Percentiles rank a stretch among this genome's conserved stretches.
These are phyloP conservation scores for Argentina anserina DNA, from an alignment of 306 rosid genomes.

Conservation along the genomic window DNA sequence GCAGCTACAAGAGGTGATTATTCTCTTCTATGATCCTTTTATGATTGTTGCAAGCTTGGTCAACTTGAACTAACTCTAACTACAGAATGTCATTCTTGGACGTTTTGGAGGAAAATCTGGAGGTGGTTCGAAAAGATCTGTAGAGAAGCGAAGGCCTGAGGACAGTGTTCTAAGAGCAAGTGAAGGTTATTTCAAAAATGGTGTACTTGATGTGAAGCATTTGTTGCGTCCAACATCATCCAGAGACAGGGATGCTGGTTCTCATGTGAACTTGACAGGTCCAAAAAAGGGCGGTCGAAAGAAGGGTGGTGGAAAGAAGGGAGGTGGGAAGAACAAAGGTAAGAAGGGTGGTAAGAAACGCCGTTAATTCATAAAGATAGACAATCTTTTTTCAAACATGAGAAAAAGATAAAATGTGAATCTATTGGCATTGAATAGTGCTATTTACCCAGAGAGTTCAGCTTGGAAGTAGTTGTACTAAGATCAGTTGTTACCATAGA, in stretches of 20 bases:
- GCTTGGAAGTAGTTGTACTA: background rate
- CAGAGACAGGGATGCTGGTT: slow-evolving; percentile 22
- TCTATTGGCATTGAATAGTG: background rate
- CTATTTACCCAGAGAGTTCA: background rate
- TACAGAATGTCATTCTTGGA: slow-evolving; percentile 48
- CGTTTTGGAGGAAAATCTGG: slow-evolving; percentile 43
- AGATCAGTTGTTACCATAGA: background rate
- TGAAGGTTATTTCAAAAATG: slow-evolving; percentile 69
- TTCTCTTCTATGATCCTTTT: background rate
- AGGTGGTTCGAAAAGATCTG: slow-evolving; percentile 36
- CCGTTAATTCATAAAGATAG: slow-evolving; percentile 10
- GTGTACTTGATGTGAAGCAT: slow-evolving; percentile 71
- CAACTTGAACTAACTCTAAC: slow-evolving; percentile 8
- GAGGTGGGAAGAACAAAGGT: slow-evolving; percentile 29
- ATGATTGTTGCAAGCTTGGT: background rate
- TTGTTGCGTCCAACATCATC: slow-evolving; percentile 44
- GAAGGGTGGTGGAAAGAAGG: slow-evolving; percentile 26
- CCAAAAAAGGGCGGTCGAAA: slow-evolving; percentile 36
- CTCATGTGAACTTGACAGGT: slow-evolving; percentile 17
- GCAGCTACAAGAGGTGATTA: slow-evolving; percentile 58
- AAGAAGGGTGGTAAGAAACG: slow-evolving; percentile 33
- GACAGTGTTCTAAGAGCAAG: slow-evolving; percentile 47
- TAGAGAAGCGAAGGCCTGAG: slow-evolving; percentile 49
- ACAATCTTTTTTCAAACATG: background rate
- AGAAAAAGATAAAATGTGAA: background rate